These are phyloP conservation scores for Alternaria hordeiaustralica DNA, from an alignment of 2,329 filamentous ascomycete genomes.

Conservation along the genomic window DNA sequence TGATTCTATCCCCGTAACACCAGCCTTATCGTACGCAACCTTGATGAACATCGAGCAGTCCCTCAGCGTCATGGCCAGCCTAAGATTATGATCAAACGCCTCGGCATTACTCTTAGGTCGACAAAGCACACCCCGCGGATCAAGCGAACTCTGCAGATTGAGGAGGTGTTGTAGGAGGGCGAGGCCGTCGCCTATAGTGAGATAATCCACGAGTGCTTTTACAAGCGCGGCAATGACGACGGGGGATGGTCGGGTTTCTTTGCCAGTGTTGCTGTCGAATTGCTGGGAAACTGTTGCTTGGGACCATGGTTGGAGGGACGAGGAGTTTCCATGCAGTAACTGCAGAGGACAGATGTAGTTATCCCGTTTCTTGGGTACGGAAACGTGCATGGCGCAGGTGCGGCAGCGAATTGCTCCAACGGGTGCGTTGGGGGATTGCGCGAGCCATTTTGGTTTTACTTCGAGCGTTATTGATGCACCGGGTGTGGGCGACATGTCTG, in stretches of 20 bases:
- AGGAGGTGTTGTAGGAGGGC: conserved; percentile 47
- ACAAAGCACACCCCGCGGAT: conserved; percentile 42
- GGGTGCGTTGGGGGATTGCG: conserved; percentile 55
- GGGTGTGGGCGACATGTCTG: conserved; percentile 36
- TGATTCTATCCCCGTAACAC: conserved; percentile 41
- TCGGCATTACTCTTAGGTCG: neutral
- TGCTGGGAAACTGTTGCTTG: conserved; percentile 19
- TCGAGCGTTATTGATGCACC: conserved; percentile 44
- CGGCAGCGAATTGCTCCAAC: conserved; percentile 50
- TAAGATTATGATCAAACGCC: conserved; percentile 28
- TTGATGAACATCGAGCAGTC: conserved; percentile 56
- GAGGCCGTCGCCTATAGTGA: conserved; percentile 42
- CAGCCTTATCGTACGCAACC: conserved; percentile 17
- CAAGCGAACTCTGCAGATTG: conserved; percentile 47
- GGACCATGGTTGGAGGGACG: conserved; percentile 23
- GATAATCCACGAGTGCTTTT: conserved; percentile 27
- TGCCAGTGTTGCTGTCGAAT: neutral
- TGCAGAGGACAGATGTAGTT: conserved; percentile 51
- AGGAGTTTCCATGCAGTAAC: conserved; percentile 41
- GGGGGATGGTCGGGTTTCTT: neutral
- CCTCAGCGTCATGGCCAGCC: conserved; percentile 55
- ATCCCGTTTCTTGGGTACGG: conserved; percentile 26
- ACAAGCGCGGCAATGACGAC: conserved; percentile 9
- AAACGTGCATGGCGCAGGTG: conserved; percentile 54
- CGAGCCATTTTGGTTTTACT: conserved; percentile 58